A percentile compares a stretch with the other conserved stretches of the same genome.
Conservation (phyloP, 441 rosid genomes). For the Biscutella laevigata region DNA sequence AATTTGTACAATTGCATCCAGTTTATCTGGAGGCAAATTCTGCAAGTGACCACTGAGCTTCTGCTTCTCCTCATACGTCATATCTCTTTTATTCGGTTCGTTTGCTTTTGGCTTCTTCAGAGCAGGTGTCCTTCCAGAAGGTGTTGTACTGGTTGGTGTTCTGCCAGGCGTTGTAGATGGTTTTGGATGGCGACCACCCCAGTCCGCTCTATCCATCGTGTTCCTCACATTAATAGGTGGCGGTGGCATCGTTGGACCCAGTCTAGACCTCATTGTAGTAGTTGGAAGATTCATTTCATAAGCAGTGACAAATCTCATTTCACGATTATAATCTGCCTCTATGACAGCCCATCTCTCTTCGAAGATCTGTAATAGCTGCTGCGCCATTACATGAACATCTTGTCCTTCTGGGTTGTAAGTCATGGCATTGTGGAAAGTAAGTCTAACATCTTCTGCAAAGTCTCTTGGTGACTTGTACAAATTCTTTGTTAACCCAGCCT, state of each 20-base stretch:
- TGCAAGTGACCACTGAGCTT: slow-evolving; percentile 86
- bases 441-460: slow-evolving; percentile 81
- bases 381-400: slow-evolving; percentile 94
- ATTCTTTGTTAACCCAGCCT: slow-evolving; percentile 40
- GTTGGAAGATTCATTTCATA: slow-evolving; percentile 57
- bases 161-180: slow-evolving; percentile 45
- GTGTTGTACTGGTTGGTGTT: slow-evolving; percentile 44
- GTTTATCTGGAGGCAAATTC: slow-evolving; percentile 83
- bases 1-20: slow-evolving; percentile 82
- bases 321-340: slow-evolving; percentile 71
- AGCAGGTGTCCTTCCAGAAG: slow-evolving; percentile 72
- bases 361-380: slow-evolving; percentile 50
- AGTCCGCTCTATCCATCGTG: slow-evolving; percentile 72
- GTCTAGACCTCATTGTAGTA: slow-evolving; percentile 47
- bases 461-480: slow-evolving; percentile 55
- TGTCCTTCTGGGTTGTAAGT: slow-evolving; percentile 88
- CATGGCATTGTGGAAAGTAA: slow-evolving; percentile 90
- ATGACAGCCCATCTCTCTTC: slow-evolving; percentile 80
- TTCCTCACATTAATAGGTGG: slow-evolving; percentile 79
- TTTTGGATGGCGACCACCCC: slow-evolving; percentile 38
- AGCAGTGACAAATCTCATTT: slow-evolving; percentile 44
- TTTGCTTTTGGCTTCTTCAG: slow-evolving; percentile 95
- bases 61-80: slow-evolving; percentile 97
- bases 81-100: slow-evolving; percentile 90
- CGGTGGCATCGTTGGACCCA: slow-evolving; percentile 45